Conservation (phyloP, 108 stramenopile genomes). For the Cyclotella sp. region DNA sequence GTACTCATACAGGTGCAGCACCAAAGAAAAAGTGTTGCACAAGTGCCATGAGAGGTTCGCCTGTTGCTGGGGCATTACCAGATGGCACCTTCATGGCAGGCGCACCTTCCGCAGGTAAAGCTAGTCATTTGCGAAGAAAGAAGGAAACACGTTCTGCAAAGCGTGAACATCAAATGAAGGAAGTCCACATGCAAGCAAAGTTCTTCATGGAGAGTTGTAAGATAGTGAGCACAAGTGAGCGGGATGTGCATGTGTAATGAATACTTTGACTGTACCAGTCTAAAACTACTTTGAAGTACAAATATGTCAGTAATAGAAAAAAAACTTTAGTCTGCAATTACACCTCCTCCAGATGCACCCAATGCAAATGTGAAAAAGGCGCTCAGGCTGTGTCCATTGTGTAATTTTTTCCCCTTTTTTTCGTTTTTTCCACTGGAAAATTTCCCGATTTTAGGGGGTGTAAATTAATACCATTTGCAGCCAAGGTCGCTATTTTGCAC, state of each 20-base stretch:
- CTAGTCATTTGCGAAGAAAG: not conserved
- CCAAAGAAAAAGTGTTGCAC: not conserved
- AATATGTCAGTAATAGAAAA: not conserved
- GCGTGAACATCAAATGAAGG: not conserved
- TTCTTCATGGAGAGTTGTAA: slow-evolving; percentile 9
- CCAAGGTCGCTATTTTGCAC: not conserved
- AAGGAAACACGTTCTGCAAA: not conserved
- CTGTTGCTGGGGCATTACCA: no score
- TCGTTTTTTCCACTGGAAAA: no score
- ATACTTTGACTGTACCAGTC: no score
- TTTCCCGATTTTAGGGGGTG: no score
- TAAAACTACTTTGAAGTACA: no score
- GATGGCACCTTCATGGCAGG: no score
- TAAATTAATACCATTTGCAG: no score
- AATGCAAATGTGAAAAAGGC: no score
- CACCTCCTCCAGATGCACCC: no score
- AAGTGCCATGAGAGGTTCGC: not conserved
- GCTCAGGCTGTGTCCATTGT: no score
- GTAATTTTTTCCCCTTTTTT: no score
- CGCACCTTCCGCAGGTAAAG: not conserved
- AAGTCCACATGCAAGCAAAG: not conserved
- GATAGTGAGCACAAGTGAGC: not conserved
- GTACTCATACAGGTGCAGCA: not conserved
- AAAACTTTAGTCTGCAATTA: not conserved
- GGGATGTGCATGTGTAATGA: not conserved